Evolutionary conservation across 192 early-diverging fungal genomes (phyloP).

Genomic region (Coemansia umbellata): DNA sequence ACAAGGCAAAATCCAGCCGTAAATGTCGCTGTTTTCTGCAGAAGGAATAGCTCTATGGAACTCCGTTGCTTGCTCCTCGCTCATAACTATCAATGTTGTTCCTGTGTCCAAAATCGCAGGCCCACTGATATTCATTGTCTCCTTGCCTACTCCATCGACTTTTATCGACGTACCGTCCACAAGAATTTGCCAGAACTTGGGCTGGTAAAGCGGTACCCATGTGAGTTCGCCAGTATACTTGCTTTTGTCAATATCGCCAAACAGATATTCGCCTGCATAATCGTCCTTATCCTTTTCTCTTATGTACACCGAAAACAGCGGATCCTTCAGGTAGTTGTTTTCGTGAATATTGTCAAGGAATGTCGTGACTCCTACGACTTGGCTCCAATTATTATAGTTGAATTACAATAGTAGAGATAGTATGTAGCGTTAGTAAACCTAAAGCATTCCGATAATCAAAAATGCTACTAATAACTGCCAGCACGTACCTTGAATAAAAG

Average conservation of each 20-base stretch:
- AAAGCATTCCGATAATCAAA: neutral
- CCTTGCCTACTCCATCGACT: constrained; percentile 27
- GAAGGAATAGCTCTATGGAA: constrained; percentile 52
- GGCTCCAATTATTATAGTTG: neutral
- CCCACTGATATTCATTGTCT: constrained; percentile 38
- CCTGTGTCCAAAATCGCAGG: constrained; percentile 62
- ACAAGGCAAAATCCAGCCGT: constrained; percentile 52
- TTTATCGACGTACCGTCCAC: constrained; percentile 46
- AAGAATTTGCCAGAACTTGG: constrained; percentile 56
- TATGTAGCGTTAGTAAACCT: neutral
- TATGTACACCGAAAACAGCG: constrained; percentile 70
- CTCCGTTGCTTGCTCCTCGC: constrained; percentile 52
- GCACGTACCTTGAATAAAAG: constrained; percentile 48
- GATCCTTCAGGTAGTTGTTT: constrained; percentile 55
- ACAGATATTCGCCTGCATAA: constrained; percentile 58
- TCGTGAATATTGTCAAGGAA: constrained; percentile 55
- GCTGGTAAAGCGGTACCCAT: constrained; percentile 52
- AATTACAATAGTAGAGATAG: too few relatives aligned
- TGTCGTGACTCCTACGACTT: constrained; percentile 41
- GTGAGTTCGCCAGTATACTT: constrained; percentile 53
- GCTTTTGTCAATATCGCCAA: constrained; percentile 54
- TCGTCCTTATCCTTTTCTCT: constrained; percentile 48
- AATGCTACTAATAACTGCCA: neutral
- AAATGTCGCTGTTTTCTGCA: constrained; percentile 45
- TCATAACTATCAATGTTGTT: constrained; percentile 60